Evolutionary conservation across 352 stramenopile genomes (phyloP).

Genomic region (Plasmopara muralis): DNA sequence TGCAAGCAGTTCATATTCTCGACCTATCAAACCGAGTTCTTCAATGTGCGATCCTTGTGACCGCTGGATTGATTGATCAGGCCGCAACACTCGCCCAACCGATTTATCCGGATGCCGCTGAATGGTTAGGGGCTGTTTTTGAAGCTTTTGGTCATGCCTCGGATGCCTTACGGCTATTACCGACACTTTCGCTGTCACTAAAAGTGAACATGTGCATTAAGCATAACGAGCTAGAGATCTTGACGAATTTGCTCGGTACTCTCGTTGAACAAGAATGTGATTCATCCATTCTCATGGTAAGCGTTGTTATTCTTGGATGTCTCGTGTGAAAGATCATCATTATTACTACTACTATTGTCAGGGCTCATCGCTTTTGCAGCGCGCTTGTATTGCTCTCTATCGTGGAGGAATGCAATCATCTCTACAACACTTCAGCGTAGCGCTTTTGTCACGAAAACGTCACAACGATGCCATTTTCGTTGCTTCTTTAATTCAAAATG

Average conservation of each 20-base stretch:
- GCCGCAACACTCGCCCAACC: slow-evolving; percentile 38
- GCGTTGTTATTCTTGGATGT: neutral
- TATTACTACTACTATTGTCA: slow-evolving; percentile 9
- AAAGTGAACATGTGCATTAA: slow-evolving; percentile 73
- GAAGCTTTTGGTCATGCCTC: slow-evolving; percentile 55
- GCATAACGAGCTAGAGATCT: slow-evolving; percentile 35
- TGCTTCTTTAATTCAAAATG: slow-evolving; percentile 38
- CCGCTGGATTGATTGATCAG: slow-evolving; percentile 35
- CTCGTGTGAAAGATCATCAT: neutral
- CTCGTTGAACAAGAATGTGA: slow-evolving; percentile 24
- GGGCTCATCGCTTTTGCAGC: slow-evolving; percentile 58
- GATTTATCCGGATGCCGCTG: slow-evolving; percentile 28
- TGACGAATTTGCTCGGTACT: slow-evolving; percentile 30
- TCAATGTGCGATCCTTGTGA: slow-evolving; percentile 61
- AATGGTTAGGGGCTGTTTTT: slow-evolving; percentile 57
- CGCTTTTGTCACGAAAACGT: slow-evolving; percentile 16
- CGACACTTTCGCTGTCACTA: slow-evolving; percentile 29
- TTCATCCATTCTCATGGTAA: slow-evolving; percentile 40
- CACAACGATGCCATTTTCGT: slow-evolving; percentile 48
- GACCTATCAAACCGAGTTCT: slow-evolving; percentile 58
- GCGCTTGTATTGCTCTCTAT: slow-evolving; percentile 36
- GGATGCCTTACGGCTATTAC: slow-evolving; percentile 32
- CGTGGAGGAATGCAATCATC: slow-evolving; percentile 20
- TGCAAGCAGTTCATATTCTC: slow-evolving; percentile 44
- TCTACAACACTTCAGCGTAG: slow-evolving; percentile 21